Conservation (phyloP, 108 stramenopile genomes). For the Skeletonema costatum region DNA sequence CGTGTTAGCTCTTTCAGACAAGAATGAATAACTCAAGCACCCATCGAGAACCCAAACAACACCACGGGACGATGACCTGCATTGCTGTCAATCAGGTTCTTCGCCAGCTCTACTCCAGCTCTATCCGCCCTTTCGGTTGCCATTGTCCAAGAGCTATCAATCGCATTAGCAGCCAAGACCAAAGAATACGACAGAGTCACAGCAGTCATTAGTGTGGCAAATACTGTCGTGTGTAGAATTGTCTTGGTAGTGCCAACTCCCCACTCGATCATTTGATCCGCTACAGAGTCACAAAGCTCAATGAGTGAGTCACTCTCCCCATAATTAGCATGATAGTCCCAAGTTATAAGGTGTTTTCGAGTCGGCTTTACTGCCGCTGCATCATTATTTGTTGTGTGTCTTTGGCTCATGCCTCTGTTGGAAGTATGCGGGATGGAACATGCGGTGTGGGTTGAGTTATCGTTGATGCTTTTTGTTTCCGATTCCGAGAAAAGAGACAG, state of each 20-base stretch:
- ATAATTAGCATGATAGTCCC: conserved; percentile 77
- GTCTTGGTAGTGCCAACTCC: conserved; percentile 72
- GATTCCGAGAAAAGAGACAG: conserved; percentile 29
- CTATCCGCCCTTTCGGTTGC: conserved; percentile 88
- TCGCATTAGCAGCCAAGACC: conserved; percentile 77
- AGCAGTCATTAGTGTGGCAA: conserved; percentile 78
- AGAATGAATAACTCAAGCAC: conserved; percentile 91
- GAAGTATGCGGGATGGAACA: conserved; percentile 11
- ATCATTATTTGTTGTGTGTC: conserved; percentile 10
- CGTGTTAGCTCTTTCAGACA: conserved; percentile 90
- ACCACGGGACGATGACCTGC: conserved; percentile 93
- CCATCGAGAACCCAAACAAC: conserved; percentile 94
- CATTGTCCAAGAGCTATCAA: conserved; percentile 92
- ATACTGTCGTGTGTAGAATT: conserved; percentile 77
- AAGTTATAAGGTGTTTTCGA: conserved; percentile 70
- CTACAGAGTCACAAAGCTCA: conserved; percentile 77
- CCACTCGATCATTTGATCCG: conserved; percentile 75
- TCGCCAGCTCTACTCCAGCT: conserved; percentile 90
- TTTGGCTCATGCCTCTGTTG: background rate
- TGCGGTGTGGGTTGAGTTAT: conserved; percentile 26
- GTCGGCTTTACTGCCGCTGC: conserved; percentile 26
- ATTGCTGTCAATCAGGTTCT: conserved; percentile 76
- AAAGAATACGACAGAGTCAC: conserved; percentile 77
- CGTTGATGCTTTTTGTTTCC: conserved; percentile 15
- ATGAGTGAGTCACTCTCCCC: conserved; percentile 81